Base-by-base conservation (phyloP, 768 basidiomycete species). In the Tulasnella sp. region DNA sequence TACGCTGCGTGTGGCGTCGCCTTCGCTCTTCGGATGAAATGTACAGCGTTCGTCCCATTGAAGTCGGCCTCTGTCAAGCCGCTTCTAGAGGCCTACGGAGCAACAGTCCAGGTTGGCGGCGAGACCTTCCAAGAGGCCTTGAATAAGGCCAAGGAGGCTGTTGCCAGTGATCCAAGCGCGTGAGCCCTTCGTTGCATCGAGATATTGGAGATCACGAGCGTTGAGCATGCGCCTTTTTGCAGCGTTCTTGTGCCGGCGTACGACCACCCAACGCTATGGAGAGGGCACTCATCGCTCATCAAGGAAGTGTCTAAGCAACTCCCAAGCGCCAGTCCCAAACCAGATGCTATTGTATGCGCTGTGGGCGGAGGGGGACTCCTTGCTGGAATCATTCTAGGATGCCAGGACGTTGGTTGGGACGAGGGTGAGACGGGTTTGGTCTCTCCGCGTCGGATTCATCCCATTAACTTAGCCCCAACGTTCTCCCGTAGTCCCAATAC, bases 201-300 rank as follows among this genome's bases (percentile, higher is more conserved):
- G 11, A 3, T 36, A 12, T 14, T 4, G 36, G 29, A 39, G 36
- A 15, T 12, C 69, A 70, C 8, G 15, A 17, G 15, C 25, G 5
- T 12, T 25, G 31, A 64, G 1, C 40, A 25, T 12, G 37, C 34
- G 5, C n/a, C n/a, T n/a, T 31, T 34, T 15, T 34, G n/a, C 73
- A 92, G 91, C 0, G 85, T 93, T 15, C 84, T 92, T 82, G 86
- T 91, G 12, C 91, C 91, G 3, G 87, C 92, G 5, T 93, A 92
- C 78, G 91, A 93, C 64, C 85, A 92, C 79, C 87, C 88, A 8
- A 81, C 86, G 3, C 73, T 93, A 17, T 93, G 92, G 92, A 86
- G 90, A 80, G 93, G 93, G 1, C 91, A 93, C 79, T 86, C 88
- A n/a, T 90, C 91, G 22, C 89, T 93, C 86, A 84, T 93, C 52